Conservation (phyloP, 805 yeast genomes). For the Yamadazyma laniorum region DNA sequence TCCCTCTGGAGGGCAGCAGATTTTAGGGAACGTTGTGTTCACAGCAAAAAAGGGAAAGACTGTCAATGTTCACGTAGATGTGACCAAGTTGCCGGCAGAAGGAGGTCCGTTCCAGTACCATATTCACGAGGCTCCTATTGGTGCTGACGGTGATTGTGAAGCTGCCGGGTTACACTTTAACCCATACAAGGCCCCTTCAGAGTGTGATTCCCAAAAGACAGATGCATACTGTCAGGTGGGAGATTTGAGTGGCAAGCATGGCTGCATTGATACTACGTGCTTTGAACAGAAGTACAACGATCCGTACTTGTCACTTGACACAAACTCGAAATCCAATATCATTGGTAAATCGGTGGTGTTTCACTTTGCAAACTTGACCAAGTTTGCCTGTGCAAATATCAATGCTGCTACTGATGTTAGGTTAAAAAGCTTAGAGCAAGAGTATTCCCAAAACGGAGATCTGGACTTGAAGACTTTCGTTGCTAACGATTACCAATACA, state of each 20-base stretch:
- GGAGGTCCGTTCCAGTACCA: slow-evolving; percentile 73
- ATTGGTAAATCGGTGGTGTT: slow-evolving; percentile 57
- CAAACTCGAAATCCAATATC: slow-evolving; percentile 53
- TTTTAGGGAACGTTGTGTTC: slow-evolving; percentile 57
- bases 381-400: slow-evolving; percentile 64
- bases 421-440: slow-evolving; percentile 17
- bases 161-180: slow-evolving; percentile 59
- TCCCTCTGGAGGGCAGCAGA: slow-evolving; percentile 41
- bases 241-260: slow-evolving; percentile 77
- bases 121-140: slow-evolving; percentile 59
- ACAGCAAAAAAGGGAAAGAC: slow-evolving; percentile 54
- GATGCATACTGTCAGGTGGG: slow-evolving; percentile 68
- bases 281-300: slow-evolving; percentile 63
- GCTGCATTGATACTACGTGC: slow-evolving; percentile 67
- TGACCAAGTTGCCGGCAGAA: slow-evolving; percentile 63
- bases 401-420: slow-evolving; percentile 23
- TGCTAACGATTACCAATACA: slow-evolving; percentile 6
- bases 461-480: slow-evolving; percentile 12
- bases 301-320: slow-evolving; percentile 62
- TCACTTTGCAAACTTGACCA: slow-evolving; percentile 54
- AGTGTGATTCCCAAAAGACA: slow-evolving; percentile 49
- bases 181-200: slow-evolving; percentile 56
- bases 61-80: slow-evolving; percentile 66
- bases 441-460: slow-evolving; percentile 14
- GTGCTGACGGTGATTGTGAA: slow-evolving; percentile 48